Conservation (phyloP, 2,329 filamentous ascomycete genomes). For the Monosporascus sp. region DNA sequence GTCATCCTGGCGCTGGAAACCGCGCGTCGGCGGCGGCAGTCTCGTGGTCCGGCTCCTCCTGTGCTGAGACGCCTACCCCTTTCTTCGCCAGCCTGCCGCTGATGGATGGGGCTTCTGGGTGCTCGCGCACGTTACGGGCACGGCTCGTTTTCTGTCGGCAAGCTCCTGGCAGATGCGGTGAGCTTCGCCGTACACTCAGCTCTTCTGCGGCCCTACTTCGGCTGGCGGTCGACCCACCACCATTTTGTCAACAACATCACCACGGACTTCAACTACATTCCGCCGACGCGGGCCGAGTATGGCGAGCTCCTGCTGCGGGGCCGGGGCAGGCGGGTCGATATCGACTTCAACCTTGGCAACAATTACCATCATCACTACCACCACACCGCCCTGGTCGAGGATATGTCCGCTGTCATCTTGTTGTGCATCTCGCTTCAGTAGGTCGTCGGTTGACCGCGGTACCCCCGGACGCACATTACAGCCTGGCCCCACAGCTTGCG, state of each 20-base stretch:
- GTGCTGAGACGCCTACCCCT: slow-evolving; percentile 51
- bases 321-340: not conserved
- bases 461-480: slow-evolving; percentile 55
- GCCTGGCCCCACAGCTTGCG: slow-evolving; percentile 41
- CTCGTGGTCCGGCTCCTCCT: slow-evolving; percentile 32
- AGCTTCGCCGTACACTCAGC: slow-evolving; percentile 10
- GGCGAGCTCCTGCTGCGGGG: not conserved
- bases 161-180: slow-evolving; percentile 46
- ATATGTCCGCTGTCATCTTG: slow-evolving; percentile 51
- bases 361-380: no score
- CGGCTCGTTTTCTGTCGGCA: slow-evolving; percentile 53
- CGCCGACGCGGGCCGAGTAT: slow-evolving; percentile 6
- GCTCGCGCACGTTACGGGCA: slow-evolving; percentile 67
- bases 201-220: slow-evolving; percentile 8
- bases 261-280: slow-evolving; percentile 13
- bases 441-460: slow-evolving; percentile 57
- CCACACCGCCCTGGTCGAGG: slow-evolving; percentile 42
- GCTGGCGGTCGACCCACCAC: slow-evolving; percentile 12
- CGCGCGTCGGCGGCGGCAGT: not conserved
- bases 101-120: slow-evolving; percentile 61
- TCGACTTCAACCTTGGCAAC: no score
- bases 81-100: slow-evolving; percentile 58
- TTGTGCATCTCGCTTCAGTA: slow-evolving; percentile 53
- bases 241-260: slow-evolving; percentile 13
- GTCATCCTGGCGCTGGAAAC: slow-evolving; percentile 28